Evolutionary conservation across 495 filamentous ascomycete genomes (phyloP), one percentile per base, ranked within the genome.

Genomic region (Viridothelium virens): DNA sequence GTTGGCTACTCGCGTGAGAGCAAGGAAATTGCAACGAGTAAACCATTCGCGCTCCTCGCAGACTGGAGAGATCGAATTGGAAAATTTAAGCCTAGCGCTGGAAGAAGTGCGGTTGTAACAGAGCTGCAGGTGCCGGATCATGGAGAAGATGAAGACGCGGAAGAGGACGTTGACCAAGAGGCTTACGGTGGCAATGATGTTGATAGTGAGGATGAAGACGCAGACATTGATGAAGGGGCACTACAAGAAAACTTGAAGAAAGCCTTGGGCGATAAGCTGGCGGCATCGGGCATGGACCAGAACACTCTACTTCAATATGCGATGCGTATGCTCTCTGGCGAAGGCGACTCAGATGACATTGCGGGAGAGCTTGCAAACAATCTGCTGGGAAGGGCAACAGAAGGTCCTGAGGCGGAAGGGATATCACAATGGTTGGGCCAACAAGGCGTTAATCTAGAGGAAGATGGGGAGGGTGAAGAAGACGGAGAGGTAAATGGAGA

Each of bases 271-370:
- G 67, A 69, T 14, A 67, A 56, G 41, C 64, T 77, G 0, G 71
- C 65, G 34, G 71, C 65, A 2, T 68, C 71, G 16, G 74, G 74
- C 1, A 68, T 72, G 61, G 76, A 76, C 62, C 70, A 74, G 34
- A 47, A 65, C 11, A 70, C 72, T 2, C 70, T 77, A 33, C 72
- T 77, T 53, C 37, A 72, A 50, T 74, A 71, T 33, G 72, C 72
- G 18, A 69, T 67, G 62, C 70, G 73, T 31, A 74, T 77, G 73
- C 66, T 76, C 33, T 62, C 62, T 11, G 68, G 70, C 34, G 68
- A 76, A 61, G 68, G 62, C 38, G 69, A 48, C 9, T 71, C 70
- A 3, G 76, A 76, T 41, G 74, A 75, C n/a, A 75, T 74, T 18
- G 70, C 69, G 0, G 74, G 70, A 11, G 67, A 74, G 38, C 39